Conservation (phyloP, 1,139 yeast species). For the Wickerhamomyces sp. region DNA sequence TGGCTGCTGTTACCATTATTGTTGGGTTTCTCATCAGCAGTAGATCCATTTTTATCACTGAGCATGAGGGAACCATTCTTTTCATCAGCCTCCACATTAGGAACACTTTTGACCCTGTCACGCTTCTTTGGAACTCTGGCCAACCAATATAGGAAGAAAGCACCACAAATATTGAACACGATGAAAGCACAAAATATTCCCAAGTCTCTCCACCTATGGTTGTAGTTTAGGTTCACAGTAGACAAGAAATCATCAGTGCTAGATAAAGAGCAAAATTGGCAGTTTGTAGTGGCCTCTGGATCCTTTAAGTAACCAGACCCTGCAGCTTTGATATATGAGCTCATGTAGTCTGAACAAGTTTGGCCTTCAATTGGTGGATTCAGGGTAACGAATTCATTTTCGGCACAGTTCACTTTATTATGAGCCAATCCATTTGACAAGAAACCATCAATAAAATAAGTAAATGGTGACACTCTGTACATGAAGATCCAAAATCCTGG, state of each 20-base stretch:
- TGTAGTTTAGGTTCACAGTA: slow-evolving; percentile 36
- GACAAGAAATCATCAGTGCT: slow-evolving; percentile 48
- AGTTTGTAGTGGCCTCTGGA: slow-evolving; percentile 36
- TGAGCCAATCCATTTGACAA: slow-evolving; percentile 51
- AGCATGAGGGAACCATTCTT: not conserved
- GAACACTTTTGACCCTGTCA: slow-evolving; percentile 16
- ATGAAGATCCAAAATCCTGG: slow-evolving; percentile 60
- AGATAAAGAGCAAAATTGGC: slow-evolving; percentile 47
- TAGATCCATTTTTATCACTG: not conserved
- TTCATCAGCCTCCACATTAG: not conserved
- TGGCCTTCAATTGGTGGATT: slow-evolving; percentile 44
- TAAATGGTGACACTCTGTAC: slow-evolving; percentile 62
- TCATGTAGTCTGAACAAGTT: slow-evolving; percentile 52
- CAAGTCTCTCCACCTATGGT: slow-evolving; percentile 60
- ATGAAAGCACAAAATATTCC: slow-evolving; percentile 44
- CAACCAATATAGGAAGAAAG: slow-evolving; percentile 61
- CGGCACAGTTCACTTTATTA: slow-evolving; percentile 41
- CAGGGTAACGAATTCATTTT: slow-evolving; percentile 40
- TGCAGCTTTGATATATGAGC: slow-evolving; percentile 34
- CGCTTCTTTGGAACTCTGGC: slow-evolving; percentile 64
- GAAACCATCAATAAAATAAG: slow-evolving; percentile 49
- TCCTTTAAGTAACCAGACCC: slow-evolving; percentile 55
- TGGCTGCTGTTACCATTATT: no score
- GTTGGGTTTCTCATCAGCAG: no score
- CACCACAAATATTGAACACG: slow-evolving; percentile 45